These are phyloP conservation scores for Fusarium temperatum DNA, from an alignment of 2,329 filamentous ascomycete species.

Conservation along the genomic window DNA sequence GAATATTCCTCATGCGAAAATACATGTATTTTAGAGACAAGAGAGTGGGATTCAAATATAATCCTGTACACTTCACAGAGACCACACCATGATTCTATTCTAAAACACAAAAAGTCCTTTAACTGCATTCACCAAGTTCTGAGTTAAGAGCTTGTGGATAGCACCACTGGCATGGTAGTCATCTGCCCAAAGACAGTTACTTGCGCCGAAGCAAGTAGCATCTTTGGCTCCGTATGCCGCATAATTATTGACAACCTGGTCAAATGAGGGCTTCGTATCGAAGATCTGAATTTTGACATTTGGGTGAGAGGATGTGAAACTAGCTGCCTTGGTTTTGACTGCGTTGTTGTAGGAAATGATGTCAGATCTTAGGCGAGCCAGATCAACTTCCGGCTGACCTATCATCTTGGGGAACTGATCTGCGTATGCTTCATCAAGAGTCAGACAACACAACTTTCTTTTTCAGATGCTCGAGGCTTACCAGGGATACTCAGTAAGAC, in stretches of 20 bases:
- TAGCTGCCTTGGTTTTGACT: slow-evolving; percentile 2
- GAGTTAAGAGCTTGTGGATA: slow-evolving; percentile 29
- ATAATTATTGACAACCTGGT: slow-evolving; percentile 6
- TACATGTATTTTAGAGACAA: neutral
- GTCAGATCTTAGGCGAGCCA: slow-evolving; percentile 9
- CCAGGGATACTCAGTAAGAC: slow-evolving; percentile 22
- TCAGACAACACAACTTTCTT: neutral
- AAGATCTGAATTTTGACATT: slow-evolving; percentile 15
- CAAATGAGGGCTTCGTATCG: slow-evolving; percentile 24
- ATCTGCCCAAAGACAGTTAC: slow-evolving; percentile 30
- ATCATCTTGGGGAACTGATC: slow-evolving; percentile 28
- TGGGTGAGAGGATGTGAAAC: slow-evolving; percentile 8
- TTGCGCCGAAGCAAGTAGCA: slow-evolving; percentile 24
- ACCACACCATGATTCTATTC: rapidly evolving
- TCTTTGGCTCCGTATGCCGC: slow-evolving; percentile 26
- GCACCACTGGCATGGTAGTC: slow-evolving; percentile 30
- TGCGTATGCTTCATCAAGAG: neutral
- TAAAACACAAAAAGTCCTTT: neutral
- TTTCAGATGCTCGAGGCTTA: rapidly evolving
- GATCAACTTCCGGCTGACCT: slow-evolving; percentile 11
- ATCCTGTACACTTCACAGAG: neutral
- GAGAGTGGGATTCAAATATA: too few species aligned
- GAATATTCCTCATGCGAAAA: neutral
- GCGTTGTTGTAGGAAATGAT: slow-evolving; percentile 27
- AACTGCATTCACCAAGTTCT: slow-evolving; percentile 14